A percentile compares a stretch with the other conserved stretches of the same genome.
phyloP scores from a whole-genome alignment of 768 basidiomycete species.

The Trametes punicea region DNA sequence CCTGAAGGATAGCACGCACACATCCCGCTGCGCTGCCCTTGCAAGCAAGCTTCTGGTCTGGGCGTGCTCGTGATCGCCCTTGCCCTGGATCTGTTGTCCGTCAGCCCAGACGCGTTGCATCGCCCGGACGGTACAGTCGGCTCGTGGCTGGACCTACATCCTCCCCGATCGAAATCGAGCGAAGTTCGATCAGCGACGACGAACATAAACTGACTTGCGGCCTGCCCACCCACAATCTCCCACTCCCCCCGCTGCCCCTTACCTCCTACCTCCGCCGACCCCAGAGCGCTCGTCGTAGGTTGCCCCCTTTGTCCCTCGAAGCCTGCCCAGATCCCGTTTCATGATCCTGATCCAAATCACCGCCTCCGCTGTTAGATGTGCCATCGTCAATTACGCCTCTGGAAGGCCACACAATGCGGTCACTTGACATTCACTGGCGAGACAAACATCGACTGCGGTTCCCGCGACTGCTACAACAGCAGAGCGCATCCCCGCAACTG shows the following conservation, averaged over 20 bases:
- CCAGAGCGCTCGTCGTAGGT: conserved; percentile 26
- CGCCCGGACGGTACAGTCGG: conserved; percentile 7
- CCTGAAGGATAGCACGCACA: not conserved
- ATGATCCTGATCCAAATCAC: conserved; percentile 18
- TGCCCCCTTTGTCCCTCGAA: conserved; percentile 15
- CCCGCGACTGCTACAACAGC: conserved; percentile 44
- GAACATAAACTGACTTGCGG: conserved; percentile 17
- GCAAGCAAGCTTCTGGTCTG: not conserved
- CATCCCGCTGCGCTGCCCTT: not conserved
- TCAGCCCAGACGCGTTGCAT: conserved; percentile 1
- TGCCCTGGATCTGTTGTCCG: not conserved
- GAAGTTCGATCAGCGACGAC: conserved; percentile 14
- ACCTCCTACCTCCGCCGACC: conserved; percentile 36
- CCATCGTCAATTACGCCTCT: conserved; percentile 56
- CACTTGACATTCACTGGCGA: conserved; percentile 49
- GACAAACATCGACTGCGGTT: conserved; percentile 50
- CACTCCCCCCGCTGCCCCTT: conserved; percentile 15
- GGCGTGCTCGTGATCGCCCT: not conserved
- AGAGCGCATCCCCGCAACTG: conserved; percentile 48
- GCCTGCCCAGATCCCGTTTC: conserved; percentile 3
- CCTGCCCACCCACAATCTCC: conserved; percentile 13
- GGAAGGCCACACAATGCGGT: conserved; percentile 48
- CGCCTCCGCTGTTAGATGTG: conserved; percentile 50
- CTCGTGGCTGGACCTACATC: conserved; percentile 20
- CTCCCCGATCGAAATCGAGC: conserved; percentile 19